phyloP scores from a whole-genome alignment of 177 flowering plant species.

The Vitis hybrid region DNA sequence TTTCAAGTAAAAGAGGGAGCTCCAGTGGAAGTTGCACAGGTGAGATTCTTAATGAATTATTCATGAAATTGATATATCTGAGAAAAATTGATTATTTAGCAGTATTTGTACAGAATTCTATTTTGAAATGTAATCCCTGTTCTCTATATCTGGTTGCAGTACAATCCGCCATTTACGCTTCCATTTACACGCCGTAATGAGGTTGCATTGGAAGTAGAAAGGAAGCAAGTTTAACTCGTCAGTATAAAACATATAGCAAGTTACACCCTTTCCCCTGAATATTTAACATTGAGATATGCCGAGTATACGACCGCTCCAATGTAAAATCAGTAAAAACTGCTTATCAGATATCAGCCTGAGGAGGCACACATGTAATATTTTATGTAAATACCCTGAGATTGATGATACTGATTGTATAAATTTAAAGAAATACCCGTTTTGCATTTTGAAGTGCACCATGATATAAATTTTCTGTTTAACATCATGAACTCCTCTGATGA shows the following conservation, averaged over 20 bases:
- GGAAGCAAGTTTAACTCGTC: slow-evolving; percentile 37
- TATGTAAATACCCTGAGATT: neutral
- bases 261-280: too few species aligned
- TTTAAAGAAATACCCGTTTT: neutral
- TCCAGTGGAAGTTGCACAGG: slow-evolving; percentile 88
- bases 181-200: slow-evolving; percentile 93
- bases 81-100: neutral
- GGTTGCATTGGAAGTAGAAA: slow-evolving; percentile 77
- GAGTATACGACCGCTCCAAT: neutral
- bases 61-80: neutral
- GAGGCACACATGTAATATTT: neutral
- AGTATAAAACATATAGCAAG: neutral
- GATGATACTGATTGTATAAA: slow-evolving; percentile 1
- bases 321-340: too few species aligned
- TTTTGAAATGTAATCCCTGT: slow-evolving; percentile 1
- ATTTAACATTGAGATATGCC: neutral
- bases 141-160: slow-evolving; percentile 48
- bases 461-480: neutral
- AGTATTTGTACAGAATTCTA: neutral
- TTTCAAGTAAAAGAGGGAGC: slow-evolving; percentile 62
- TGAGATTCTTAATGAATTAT: slow-evolving; percentile 12
- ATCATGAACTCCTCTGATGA: neutral
- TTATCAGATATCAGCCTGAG: neutral
- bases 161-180: slow-evolving; percentile 92
- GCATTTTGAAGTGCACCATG: neutral